A percentile compares a stretch with the other conserved stretches of the same genome.
Conservation (phyloP, 148 eudicot genomes). For the Euryodendron excelsum region DNA sequence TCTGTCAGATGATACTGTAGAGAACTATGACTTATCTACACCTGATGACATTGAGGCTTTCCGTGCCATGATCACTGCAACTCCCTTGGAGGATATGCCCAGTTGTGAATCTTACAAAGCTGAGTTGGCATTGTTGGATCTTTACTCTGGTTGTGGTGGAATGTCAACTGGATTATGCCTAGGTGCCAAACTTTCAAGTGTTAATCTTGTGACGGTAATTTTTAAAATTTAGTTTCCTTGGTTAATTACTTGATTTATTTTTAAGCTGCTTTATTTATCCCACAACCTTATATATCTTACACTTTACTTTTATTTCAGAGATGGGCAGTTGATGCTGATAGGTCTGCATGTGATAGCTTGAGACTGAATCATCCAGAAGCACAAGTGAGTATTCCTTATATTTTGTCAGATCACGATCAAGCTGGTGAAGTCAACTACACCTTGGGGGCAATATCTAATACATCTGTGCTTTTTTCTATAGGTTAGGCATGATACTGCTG, state of each 20-base stretch:
- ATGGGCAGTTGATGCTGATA: slow-evolving; percentile 81
- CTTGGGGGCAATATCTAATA: not conserved
- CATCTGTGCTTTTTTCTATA: slow-evolving; percentile 23
- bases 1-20: slow-evolving; percentile 25
- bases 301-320: slow-evolving; percentile 36
- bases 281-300: not conserved
- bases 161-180: slow-evolving; percentile 95
- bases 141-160: slow-evolving; percentile 95
- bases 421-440: not conserved
- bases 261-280: slow-evolving; percentile 9
- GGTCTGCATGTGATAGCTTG: slow-evolving; percentile 85
- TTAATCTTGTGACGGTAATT: slow-evolving; percentile 72
- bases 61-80: slow-evolving; percentile 28
- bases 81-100: slow-evolving; percentile 41
- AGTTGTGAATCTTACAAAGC: slow-evolving; percentile 36
- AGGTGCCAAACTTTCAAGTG: slow-evolving; percentile 77
- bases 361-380: slow-evolving; percentile 86
- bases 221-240: not conserved
- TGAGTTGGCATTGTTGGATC: slow-evolving; percentile 68
- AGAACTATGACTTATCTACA: slow-evolving; percentile 28
- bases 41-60: slow-evolving; percentile 22
- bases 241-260: slow-evolving; percentile 1
- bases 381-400: slow-evolving; percentile 45
- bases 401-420: not conserved
- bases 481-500: slow-evolving; percentile 82